Evolutionary conservation across 225 moss, liverwort and hornwort genomes (phyloP).

Genomic region (Antitrichia curtipendula): DNA sequence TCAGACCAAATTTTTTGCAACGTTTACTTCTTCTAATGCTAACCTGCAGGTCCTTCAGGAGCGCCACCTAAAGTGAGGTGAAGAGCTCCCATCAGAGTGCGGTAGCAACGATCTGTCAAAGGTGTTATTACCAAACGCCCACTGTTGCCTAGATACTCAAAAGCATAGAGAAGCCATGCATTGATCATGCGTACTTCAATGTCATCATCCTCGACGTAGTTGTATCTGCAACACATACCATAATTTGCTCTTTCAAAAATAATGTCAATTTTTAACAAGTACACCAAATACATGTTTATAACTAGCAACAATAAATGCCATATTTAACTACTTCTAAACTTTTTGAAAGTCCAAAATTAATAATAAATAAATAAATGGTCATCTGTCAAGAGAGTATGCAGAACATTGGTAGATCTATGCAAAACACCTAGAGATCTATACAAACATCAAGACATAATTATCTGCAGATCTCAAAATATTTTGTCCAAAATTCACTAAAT

Average conservation of each 20-base stretch:
- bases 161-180: constrained; percentile 62
- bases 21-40: too few relatives aligned
- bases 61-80: constrained; percentile 75
- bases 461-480: too few relatives aligned
- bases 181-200: constrained; percentile 83
- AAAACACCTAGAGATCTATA: too few relatives aligned
- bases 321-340: too few relatives aligned
- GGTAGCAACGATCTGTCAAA: constrained; percentile 74
- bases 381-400: too few relatives aligned
- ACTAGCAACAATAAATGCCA: neutral
- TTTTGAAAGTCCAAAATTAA: too few relatives aligned
- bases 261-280: neutral
- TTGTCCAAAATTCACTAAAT: too few relatives aligned
- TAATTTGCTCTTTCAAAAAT: neutral
- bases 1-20: neutral
- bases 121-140: constrained; percentile 68
- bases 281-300: neutral
- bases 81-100: constrained; percentile 76
- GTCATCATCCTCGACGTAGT: constrained; percentile 13
- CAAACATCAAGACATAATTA: too few relatives aligned
- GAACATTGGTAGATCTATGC: too few relatives aligned
- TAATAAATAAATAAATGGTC: too few relatives aligned
- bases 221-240: constrained; percentile 13
- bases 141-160: constrained; percentile 75
- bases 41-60: constrained; percentile 86